Conservation (phyloP, 306 rosid genomes). For the Vigna nakashimae region DNA sequence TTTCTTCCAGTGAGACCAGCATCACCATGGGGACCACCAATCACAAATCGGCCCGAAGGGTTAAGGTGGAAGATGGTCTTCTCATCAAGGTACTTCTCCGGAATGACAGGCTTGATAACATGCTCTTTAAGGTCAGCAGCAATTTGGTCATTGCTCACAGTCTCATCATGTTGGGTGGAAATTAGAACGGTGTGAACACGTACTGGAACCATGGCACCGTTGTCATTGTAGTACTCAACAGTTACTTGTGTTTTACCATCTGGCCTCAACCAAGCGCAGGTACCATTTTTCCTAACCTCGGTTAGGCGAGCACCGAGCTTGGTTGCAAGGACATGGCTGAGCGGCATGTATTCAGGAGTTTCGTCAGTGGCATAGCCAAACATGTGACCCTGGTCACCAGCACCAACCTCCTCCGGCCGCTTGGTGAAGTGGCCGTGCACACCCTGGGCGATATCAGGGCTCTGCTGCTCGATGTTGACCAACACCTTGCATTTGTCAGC, state of each 20-base stretch:
- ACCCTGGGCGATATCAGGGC: constrained; percentile 99
- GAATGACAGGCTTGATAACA: constrained; percentile 94
- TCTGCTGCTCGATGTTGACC: constrained; percentile 99
- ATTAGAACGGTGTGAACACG: constrained; percentile 99
- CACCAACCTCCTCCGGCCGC: constrained; percentile 99
- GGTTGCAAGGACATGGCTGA: constrained; percentile 97
- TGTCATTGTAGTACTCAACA: constrained; percentile 87
- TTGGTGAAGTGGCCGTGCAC: constrained; percentile 99
- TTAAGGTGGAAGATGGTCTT: constrained; percentile 99
- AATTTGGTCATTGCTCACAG: constrained; percentile 72
- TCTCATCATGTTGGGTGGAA: constrained; percentile 98
- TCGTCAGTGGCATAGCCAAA: constrained; percentile 99
- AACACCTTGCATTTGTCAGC: constrained; percentile 99
- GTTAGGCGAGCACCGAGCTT: constrained; percentile 95
- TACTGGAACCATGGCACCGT: constrained; percentile 93
- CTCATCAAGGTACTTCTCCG: constrained; percentile 96
- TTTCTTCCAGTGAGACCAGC: constrained; percentile 99
- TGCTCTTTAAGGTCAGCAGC: constrained; percentile 97
- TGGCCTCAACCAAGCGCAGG: constrained; percentile 96
- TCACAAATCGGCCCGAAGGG: constrained; percentile 99
- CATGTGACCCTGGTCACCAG: constrained; percentile 99
- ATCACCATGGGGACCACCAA: constrained; percentile 99
- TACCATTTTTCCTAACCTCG: constrained; percentile 94
- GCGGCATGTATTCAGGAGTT: constrained; percentile 95
- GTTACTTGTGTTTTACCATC: constrained; percentile 99